Conservation (phyloP, 352 stramenopile species). For the Globisporangium alternatum region DNA sequence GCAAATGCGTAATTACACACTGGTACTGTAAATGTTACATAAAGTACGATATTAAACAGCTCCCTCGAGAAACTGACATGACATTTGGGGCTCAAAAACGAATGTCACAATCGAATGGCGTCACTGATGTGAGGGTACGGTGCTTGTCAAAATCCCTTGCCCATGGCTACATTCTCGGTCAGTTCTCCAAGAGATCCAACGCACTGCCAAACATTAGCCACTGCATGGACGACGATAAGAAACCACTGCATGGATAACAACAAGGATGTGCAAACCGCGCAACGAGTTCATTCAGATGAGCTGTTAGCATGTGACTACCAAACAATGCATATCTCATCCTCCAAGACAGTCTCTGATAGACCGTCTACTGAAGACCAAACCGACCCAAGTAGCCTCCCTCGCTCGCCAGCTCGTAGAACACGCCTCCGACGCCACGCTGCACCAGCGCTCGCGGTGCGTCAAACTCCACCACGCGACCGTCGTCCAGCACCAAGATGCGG, state of each 20-base stretch:
- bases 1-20: background rate
- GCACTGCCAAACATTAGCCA: background rate
- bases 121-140: background rate
- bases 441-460: slow-evolving; percentile 51
- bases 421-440: slow-evolving; percentile 7
- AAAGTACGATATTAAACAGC: slow-evolving; percentile 5
- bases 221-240: background rate
- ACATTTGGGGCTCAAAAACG: background rate
- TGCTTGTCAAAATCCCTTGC: background rate
- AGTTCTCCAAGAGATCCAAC: background rate
- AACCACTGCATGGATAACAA: background rate
- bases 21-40: background rate
- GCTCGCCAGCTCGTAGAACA: slow-evolving; percentile 27
- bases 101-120: background rate
- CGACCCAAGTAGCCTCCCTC: slow-evolving; percentile 26
- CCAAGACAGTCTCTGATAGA: background rate
- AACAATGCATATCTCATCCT: background rate
- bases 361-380: background rate
- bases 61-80: background rate
- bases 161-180: background rate
- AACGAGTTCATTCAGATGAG: background rate
- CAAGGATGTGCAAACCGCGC: background rate
- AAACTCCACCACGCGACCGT: slow-evolving; percentile 84
- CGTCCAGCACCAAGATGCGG: slow-evolving; percentile 84
- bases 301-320: too few relatives aligned